Percentiles rank a stretch among this genome's conserved stretches.
phyloP scores from a whole-genome alignment of 495 filamentous ascomycete species.

The Tuber brumale region DNA sequence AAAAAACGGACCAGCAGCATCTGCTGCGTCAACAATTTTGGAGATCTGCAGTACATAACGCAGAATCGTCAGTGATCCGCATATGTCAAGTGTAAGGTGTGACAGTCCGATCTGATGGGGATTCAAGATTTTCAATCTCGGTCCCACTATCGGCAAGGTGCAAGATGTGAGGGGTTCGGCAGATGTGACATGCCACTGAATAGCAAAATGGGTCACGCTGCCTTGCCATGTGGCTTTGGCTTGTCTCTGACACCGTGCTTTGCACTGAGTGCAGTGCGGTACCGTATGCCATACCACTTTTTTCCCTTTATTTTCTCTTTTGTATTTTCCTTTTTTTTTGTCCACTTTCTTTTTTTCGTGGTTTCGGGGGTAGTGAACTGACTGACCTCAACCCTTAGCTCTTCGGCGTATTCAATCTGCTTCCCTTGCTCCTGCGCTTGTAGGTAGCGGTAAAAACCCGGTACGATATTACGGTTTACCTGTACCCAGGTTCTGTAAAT shows the following conservation, averaged over 20 bases:
- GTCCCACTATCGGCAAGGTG: conserved; percentile 4
- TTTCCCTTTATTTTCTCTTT: background rate
- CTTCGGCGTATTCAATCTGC: conserved; percentile 57
- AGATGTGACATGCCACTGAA: conserved; percentile 6
- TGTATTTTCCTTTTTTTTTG: background rate
- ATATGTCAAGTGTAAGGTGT: conserved; percentile 27
- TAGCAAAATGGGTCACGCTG: background rate
- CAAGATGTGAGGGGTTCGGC: conserved; percentile 17
- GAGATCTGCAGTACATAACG: conserved; percentile 46
- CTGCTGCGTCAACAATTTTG: conserved; percentile 65
- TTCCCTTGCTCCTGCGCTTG: conserved; percentile 62
- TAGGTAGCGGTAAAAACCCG: conserved; percentile 71
- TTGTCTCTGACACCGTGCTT: background rate
- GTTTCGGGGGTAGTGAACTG: conserved; percentile 3
- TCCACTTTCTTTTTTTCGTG: background rate
- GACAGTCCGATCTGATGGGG: conserved; percentile 13
- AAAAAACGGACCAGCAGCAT: conserved; percentile 71
- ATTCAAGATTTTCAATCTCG: conserved; percentile 15
- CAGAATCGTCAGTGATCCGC: conserved; percentile 19
- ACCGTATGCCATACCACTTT: background rate
- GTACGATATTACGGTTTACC: conserved; percentile 79
- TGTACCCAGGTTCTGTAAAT: conserved; percentile 40
- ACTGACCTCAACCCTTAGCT: conserved; percentile 56
- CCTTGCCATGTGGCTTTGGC: background rate
- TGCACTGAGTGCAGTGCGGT: background rate